A percentile compares a stretch with the other conserved stretches of the same genome.
These are phyloP conservation scores for Ogataea paradorogensis DNA, from an alignment of 805 yeast species.

Conservation along the genomic window DNA sequence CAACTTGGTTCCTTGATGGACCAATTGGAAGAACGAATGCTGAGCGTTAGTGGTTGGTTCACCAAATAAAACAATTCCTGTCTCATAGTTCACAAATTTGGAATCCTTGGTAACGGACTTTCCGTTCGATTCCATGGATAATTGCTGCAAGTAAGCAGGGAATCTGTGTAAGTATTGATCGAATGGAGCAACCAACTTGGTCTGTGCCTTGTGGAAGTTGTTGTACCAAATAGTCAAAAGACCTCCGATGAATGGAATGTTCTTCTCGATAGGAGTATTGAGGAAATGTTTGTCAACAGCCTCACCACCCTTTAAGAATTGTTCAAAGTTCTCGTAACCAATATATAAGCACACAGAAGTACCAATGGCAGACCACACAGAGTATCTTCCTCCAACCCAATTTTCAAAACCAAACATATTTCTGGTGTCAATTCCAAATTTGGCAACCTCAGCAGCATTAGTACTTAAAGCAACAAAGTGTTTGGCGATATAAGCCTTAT, in stretches of 20 bases:
- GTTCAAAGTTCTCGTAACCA: conserved; percentile 92
- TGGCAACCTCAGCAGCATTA: conserved; percentile 83
- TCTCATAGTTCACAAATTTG: conserved; percentile 87
- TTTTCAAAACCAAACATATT: conserved; percentile 98
- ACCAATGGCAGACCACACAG: conserved; percentile 99
- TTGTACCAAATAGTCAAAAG: conserved; percentile 96
- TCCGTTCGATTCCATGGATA: conserved; percentile 99
- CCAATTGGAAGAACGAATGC: conserved; percentile 98
- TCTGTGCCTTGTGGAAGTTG: conserved; percentile 97
- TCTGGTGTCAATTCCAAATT: conserved; percentile 95
- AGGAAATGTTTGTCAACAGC: conserved; percentile 91
- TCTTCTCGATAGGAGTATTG: conserved; percentile 79
- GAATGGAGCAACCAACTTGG: conserved; percentile 97
- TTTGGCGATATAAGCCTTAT: conserved; percentile 77
- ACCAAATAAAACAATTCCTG: conserved; percentile 94
- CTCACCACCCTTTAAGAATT: conserved; percentile 95
- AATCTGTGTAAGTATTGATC: conserved; percentile 98
- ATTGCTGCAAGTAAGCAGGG: conserved; percentile 99
- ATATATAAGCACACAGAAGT: conserved; percentile 91
- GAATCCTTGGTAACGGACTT: conserved; percentile 94
- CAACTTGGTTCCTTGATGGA: conserved; percentile 97
- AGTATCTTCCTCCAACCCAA: conserved; percentile 99
- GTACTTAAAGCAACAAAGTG: conserved; percentile 97
- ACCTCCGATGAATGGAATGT: conserved; percentile 93
- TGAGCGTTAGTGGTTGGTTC: conserved; percentile 99